Evolutionary conservation across 495 filamentous ascomycete species (phyloP).

Genomic region (Podospora conica): DNA sequence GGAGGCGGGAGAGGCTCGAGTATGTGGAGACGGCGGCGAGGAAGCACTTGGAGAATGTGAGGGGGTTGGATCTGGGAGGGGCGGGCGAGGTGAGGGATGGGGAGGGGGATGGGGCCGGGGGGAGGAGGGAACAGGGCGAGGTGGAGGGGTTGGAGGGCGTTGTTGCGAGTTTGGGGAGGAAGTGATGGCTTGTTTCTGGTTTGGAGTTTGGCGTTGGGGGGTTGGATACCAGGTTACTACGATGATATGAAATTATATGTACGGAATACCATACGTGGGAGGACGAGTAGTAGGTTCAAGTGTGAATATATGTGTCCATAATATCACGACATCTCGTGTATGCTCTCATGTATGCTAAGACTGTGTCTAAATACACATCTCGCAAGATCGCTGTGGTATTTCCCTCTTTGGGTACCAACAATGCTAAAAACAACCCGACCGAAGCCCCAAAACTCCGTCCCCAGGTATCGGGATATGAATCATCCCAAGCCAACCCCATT

Average conservation of each 20-base stretch:
- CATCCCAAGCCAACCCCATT: conserved; percentile 38
- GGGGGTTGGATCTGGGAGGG: conserved; percentile 50
- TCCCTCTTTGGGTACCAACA: not conserved
- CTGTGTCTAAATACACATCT: too few species aligned
- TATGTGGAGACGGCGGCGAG: conserved; percentile 69
- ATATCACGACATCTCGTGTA: not conserved
- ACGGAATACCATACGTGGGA: too few species aligned
- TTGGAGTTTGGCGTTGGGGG: not conserved
- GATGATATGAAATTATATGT: not conserved
- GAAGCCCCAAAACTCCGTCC: not conserved
- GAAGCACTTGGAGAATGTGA: conserved; percentile 48
- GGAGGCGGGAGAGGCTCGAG: conserved; percentile 55
- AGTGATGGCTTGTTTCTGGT: not conserved
- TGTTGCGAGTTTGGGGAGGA: conserved; percentile 34
- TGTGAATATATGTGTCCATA: not conserved
- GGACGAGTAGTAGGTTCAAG: not conserved
- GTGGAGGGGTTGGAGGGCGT: conserved; percentile 49
- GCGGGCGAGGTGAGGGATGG: conserved; percentile 54
- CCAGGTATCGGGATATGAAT: not conserved
- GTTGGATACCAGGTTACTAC: not conserved
- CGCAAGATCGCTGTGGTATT: not conserved
- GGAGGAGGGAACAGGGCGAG: conserved; percentile 38
- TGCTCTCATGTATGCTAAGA: too few species aligned
- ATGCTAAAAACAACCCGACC: not conserved
- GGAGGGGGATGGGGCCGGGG: conserved; percentile 42